Percentiles rank a stretch among this genome's conserved stretches.
Evolutionary conservation across 139 green algal genomes (phyloP).

Genomic region (Microglena sp.): DNA sequence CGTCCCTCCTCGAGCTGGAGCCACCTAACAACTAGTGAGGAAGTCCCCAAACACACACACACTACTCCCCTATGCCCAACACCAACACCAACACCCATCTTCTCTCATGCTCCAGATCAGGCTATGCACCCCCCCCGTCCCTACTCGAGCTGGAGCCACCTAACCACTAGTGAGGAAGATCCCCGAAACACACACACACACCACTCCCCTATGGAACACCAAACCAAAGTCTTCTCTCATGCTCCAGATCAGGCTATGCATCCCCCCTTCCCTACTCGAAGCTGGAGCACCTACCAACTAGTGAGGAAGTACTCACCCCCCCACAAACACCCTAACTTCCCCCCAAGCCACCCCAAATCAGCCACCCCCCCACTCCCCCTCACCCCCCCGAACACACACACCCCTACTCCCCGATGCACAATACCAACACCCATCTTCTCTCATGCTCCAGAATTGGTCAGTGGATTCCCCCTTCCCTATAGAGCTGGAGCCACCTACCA

Average conservation of each 20-base stretch:
- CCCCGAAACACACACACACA: not conserved
- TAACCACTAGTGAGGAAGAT: not conserved
- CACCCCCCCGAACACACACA: no score
- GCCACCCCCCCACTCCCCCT: no score
- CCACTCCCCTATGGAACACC: not conserved
- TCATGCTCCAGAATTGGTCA: not conserved
- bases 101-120: no score
- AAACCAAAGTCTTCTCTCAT: not conserved
- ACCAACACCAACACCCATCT: no score
- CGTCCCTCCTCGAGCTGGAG: not conserved
- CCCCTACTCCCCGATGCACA: constrained; percentile 12
- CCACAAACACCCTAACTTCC: not conserved
- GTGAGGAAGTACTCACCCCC: not conserved
- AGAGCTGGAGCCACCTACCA: not conserved
- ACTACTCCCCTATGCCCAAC: no score
- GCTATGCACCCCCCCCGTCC: constrained; percentile 45
- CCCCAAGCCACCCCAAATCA: not conserved
- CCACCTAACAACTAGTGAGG: not conserved
- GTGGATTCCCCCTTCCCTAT: not conserved
- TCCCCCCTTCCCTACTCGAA: not conserved
- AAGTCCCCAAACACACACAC: not conserved
- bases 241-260: not conserved
- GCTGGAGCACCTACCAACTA: not conserved
- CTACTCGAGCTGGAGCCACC: constrained; percentile 23
- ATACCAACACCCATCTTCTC: constrained; percentile 34